Base-by-base conservation (phyloP, 1,284 basidiomycete species). In the Ceratobasidium sp. region DNA sequence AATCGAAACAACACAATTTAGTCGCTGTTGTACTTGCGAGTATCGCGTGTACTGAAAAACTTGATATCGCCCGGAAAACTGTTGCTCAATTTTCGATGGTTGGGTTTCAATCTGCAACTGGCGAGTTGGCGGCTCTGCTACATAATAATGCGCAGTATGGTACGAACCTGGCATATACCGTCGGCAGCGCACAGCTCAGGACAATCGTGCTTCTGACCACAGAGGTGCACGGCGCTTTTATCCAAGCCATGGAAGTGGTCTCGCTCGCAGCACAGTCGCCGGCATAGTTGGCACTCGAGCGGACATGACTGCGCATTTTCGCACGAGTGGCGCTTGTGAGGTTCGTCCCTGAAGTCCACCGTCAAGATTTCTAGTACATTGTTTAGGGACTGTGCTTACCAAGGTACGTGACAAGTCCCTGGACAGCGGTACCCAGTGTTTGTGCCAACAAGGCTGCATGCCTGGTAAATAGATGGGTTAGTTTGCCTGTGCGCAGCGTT, bases 61-160 rank as follows among this genome's bases (percentile, higher is more conserved):
- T 75, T 87, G 85, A 33, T 89, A 85, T 64, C 80, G 82, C 2
- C 88, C 88, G 0, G 84, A 84, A 62, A 91, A 91, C 0, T 89
- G 90, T 0, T 88, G 88, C 79, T 90, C 87, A 33, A 91, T 87
- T 0, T 89, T 88, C 76, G 89, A 86, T 0, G 90, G 91, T 0
- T 87, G 84, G 0, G 87, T 90, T 48, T 90, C 88, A 6, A 91
- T 90, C 75, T 90, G 86, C 74, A 90, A 90, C 38, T 88, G 0
- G 81, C 79, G 1, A 65, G 44, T n/a, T 44, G 40, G 61, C 65
- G n/a, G n/a, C 57, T 46, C 59, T 33, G 15, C 44, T 44, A 48
- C 2, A 12, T 2, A 48, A 5, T 23, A 6, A 48, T 28, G 9
- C 42, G 44, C 5, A 13, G 3, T 20, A n/a, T n/a, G n/a, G n/a